These are phyloP conservation scores for Agapanthus africanus DNA, from an alignment of 106 monocot genomes.

Conservation along the genomic window DNA sequence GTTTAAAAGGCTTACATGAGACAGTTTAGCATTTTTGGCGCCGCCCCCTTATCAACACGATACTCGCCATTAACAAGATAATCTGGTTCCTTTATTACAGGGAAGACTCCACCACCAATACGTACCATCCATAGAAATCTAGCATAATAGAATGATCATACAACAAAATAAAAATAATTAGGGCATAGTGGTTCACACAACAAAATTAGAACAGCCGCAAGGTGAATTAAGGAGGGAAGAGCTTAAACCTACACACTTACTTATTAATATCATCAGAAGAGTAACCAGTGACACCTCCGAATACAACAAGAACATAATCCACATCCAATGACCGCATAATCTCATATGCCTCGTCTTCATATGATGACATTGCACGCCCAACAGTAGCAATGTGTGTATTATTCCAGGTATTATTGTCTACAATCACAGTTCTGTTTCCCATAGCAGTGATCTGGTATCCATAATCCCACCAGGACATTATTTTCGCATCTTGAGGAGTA, in stretches of 20 bases:
- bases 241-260: conserved; percentile 18
- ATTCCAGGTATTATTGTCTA: conserved; percentile 86
- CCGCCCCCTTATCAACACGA: conserved; percentile 75
- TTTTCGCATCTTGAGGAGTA: conserved; percentile 70
- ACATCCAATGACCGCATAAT: conserved; percentile 75
- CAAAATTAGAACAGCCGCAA: neutral
- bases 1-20: conserved; percentile 46
- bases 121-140: conserved; percentile 90
- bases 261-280: conserved; percentile 89
- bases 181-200: neutral
- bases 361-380: conserved; percentile 75
- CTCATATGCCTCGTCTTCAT: conserved; percentile 73
- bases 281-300: conserved; percentile 75
- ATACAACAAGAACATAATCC: conserved; percentile 79
- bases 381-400: conserved; percentile 85
- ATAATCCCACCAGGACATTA: conserved; percentile 91
- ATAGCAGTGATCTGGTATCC: conserved; percentile 83
- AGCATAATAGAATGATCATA: too few species aligned
- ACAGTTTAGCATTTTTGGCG: conserved; percentile 82
- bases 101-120: conserved; percentile 84
- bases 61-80: conserved; percentile 86
- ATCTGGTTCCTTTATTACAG: conserved; percentile 81
- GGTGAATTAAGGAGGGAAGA: neutral
- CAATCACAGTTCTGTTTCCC: conserved; percentile 85
- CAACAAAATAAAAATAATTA: neutral